A percentile compares a stretch with the other conserved stretches of the same genome.
Conservation (phyloP, 257 asterid genomes). For the Przewalskia tangutica region DNA sequence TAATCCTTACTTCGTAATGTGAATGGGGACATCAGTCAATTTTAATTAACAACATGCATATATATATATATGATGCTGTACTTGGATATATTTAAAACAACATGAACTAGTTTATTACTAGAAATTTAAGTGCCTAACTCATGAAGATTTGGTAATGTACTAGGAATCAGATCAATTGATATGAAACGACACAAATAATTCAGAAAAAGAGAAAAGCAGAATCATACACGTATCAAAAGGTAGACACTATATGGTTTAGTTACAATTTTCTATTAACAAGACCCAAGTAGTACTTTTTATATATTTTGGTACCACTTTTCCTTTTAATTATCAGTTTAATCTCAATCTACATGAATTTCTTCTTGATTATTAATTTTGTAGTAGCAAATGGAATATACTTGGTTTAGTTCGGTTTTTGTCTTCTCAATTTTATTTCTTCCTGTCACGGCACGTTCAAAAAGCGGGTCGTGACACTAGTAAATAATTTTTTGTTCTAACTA, state of each 20-base stretch:
- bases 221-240: background rate
- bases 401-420: too few relatives aligned
- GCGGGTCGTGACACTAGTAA: too few relatives aligned
- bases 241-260: background rate
- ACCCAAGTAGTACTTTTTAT: background rate
- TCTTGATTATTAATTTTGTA: too few relatives aligned
- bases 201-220: background rate
- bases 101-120: background rate
- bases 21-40: too few relatives aligned
- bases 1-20: too few relatives aligned
- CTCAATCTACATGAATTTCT: too few relatives aligned
- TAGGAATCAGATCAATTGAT: background rate
- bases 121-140: background rate
- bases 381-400: too few relatives aligned
- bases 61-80: too few relatives aligned
- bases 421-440: too few relatives aligned
- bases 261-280: background rate
- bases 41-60: too few relatives aligned
- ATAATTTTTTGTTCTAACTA: too few relatives aligned
- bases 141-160: background rate
- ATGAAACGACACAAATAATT: background rate
- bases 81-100: background rate
- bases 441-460: too few relatives aligned
- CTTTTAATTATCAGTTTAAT: background rate
- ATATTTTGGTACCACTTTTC: background rate